Percentiles rank a stretch among this genome's conserved stretches.
These are phyloP conservation scores for Lineolata rhizophorae DNA, from an alignment of 495 filamentous ascomycete species.

Conservation along the genomic window DNA sequence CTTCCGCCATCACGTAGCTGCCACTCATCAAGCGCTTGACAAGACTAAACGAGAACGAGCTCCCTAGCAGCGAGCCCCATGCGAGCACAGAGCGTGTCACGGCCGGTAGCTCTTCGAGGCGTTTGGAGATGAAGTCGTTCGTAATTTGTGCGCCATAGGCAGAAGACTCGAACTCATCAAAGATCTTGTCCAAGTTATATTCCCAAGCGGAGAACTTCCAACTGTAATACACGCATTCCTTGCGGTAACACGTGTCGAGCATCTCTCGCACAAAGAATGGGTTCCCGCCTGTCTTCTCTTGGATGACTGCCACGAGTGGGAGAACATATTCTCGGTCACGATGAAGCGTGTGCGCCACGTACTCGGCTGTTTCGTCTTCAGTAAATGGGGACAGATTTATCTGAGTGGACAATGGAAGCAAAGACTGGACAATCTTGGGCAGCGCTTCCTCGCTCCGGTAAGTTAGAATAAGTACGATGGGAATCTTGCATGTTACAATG, in stretches of 20 bases:
- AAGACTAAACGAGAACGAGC: slow-evolving; percentile 55
- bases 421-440: slow-evolving; percentile 7
- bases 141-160: slow-evolving; percentile 58
- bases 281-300: slow-evolving; percentile 64
- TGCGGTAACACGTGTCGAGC: slow-evolving; percentile 68
- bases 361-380: slow-evolving; percentile 54
- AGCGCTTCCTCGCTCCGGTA: slow-evolving; percentile 30
- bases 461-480: slow-evolving; percentile 56
- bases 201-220: slow-evolving; percentile 60
- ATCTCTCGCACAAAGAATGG: slow-evolving; percentile 81
- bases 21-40: slow-evolving; percentile 55
- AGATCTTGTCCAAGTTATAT: slow-evolving; percentile 66
- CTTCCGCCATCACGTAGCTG: slow-evolving; percentile 3
- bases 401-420: slow-evolving; percentile 24
- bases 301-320: slow-evolving; percentile 46
- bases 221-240: slow-evolving; percentile 63
- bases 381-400: slow-evolving; percentile 43
- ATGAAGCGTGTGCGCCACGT: slow-evolving; percentile 54
- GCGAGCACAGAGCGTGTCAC: slow-evolving; percentile 53
- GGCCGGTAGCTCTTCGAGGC: slow-evolving; percentile 52
- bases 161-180: slow-evolving; percentile 56
- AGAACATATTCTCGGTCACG: slow-evolving; percentile 34
- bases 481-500: slow-evolving; percentile 48
- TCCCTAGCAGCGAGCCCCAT: slow-evolving; percentile 69
- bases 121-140: slow-evolving; percentile 53